Evolutionary conservation across 2,329 filamentous ascomycete genomes (phyloP).

Genomic region (Coleophoma eucalyptorum): DNA sequence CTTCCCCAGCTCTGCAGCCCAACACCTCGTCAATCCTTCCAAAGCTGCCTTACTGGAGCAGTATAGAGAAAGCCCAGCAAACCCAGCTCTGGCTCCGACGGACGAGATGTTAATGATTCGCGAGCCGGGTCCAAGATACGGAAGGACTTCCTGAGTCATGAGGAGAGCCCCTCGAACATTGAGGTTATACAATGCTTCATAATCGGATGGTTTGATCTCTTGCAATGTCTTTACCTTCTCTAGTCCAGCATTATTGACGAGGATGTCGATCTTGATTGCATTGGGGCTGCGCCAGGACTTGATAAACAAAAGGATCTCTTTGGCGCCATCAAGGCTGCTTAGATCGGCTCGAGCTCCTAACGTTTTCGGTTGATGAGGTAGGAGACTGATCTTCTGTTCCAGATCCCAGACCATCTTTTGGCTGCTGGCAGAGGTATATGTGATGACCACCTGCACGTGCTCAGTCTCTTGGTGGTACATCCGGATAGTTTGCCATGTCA

Average conservation of each 20-base stretch:
- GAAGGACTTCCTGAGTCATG: slow-evolving; percentile 48
- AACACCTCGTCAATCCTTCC: slow-evolving; percentile 7
- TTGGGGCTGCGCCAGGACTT: slow-evolving; percentile 21
- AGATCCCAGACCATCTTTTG: neutral
- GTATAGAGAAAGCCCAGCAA: slow-evolving; percentile 45
- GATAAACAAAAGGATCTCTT: slow-evolving; percentile 50
- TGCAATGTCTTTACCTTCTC: slow-evolving; percentile 20
- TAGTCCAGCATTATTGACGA: slow-evolving; percentile 22
- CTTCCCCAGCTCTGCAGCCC: slow-evolving; percentile 12
- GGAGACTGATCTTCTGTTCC: slow-evolving; percentile 16
- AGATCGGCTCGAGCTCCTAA: slow-evolving; percentile 66
- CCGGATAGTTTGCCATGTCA: neutral
- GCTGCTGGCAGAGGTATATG: slow-evolving; percentile 2
- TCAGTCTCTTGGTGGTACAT: neutral
- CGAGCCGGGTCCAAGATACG: slow-evolving; percentile 39
- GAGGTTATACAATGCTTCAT: slow-evolving; percentile 48
- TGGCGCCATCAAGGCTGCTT: slow-evolving; percentile 52
- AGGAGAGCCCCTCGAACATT: slow-evolving; percentile 53
- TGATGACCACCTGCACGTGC: neutral
- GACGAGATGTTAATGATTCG: slow-evolving; percentile 59
- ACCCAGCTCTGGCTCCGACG: slow-evolving; percentile 44
- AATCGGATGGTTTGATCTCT: slow-evolving; percentile 45
- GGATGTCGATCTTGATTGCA: slow-evolving; percentile 18
- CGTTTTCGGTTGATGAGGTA: slow-evolving; percentile 54
- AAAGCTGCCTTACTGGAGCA: slow-evolving; percentile 55